Base-by-base conservation (phyloP, 2,329 filamentous ascomycete genomes). In the Cytospora leucostoma region DNA sequence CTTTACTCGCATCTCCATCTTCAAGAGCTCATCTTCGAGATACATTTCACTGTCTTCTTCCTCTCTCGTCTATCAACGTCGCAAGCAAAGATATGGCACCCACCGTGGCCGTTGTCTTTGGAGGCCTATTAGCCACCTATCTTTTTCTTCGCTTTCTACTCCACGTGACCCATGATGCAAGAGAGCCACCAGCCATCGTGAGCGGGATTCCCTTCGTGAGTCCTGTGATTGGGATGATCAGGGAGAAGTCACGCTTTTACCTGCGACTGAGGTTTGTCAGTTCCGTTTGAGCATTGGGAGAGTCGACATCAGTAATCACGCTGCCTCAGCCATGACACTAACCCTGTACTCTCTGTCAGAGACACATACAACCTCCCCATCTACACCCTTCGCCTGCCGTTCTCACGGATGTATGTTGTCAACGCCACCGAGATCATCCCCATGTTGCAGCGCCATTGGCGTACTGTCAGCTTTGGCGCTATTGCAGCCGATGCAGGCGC, bases 321-420 rank as follows among this genome's bases (percentile, higher is more conserved):
- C n/a, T n/a, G n/a, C n/a, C n/a, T n/a, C n/a, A n/a, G n/a, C n/a
- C n/a, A n/a, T n/a, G n/a, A n/a, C n/a, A 13, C 34, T 62, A 5
- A 52, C 37, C 1, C 4, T 1, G 44, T 11, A 12, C 17, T 32
- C 35, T 15, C 3, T 1, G 2, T 50, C 40, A 69, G 67, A 51
- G 65, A 68, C 54, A 63, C 37, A 33, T 67, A 68, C 47, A 61
- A 50, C 7, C 67, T 71, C 0, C 70, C 71, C 19, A 71, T 72
- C 13, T 72, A 73, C 35, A 73, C 69, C 2, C 67, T 71, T 1
- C 68, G 70, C 2, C 19, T 72, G 27, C 71, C 70, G 3, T 69
- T 69, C 34, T 58, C 57, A 5, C 67, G 70, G 7, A 70, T 71
- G 8, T 71, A 72, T 59, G 54, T 73, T 6, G 67, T 73, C 56